Conservation (phyloP, 1,284 basidiomycete genomes). For the Moniliophthora roreri region DNA sequence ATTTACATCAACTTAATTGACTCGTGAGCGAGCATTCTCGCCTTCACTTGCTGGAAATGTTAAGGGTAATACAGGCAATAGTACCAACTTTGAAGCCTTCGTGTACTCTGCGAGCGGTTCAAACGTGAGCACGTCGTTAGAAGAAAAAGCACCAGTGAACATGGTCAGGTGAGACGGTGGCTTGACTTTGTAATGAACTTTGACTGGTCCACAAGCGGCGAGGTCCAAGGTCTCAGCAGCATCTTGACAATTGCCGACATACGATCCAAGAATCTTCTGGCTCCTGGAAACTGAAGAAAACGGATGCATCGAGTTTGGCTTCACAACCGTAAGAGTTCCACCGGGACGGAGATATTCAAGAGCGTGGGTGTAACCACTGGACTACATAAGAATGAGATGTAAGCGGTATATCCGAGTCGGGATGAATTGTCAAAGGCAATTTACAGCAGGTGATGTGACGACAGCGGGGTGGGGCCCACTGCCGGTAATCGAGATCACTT, state of each 20-base stretch:
- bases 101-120: constrained; percentile 41
- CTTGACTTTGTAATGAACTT: constrained; percentile 51
- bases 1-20: too few species aligned
- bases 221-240: constrained; percentile 72
- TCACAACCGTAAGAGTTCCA: constrained; percentile 73
- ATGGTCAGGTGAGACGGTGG: constrained; percentile 53
- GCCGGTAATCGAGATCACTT: constrained; percentile 64
- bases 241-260: constrained; percentile 78
- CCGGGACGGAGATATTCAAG: constrained; percentile 66
- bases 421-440: constrained; percentile 11
- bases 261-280: constrained; percentile 71
- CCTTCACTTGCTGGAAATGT: constrained; percentile 27
- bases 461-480: constrained; percentile 75
- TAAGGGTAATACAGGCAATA: constrained; percentile 62
- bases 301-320: constrained; percentile 59
- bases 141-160: constrained; percentile 21
- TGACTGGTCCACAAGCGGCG: constrained; percentile 68
- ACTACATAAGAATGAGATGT: constrained; percentile 23
- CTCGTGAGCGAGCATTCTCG: too few species aligned
- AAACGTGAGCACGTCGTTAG: not conserved
- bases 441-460: constrained; percentile 58
- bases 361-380: constrained; percentile 68
- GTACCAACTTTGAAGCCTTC: constrained; percentile 54
- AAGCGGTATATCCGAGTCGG: not conserved
- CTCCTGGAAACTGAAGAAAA: constrained; percentile 78